Base-by-base conservation (phyloP, 2,329 filamentous ascomycete genomes). In the Monilinia laxa region DNA sequence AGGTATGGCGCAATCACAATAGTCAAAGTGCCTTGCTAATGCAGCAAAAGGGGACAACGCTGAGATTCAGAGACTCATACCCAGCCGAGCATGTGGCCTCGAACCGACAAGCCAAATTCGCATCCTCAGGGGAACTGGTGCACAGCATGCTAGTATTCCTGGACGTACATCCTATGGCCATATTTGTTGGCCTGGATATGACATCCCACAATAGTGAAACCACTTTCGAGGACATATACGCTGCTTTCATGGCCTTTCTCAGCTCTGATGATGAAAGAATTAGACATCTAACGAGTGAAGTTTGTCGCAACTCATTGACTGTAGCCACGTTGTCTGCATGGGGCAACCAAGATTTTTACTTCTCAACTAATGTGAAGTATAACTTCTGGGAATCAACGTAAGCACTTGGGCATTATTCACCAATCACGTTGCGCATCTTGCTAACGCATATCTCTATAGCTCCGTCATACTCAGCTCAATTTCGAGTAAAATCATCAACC, bases 71-170 rank as follows among this genome's bases (percentile, higher is more conserved):
- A 58, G 73, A 76, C 35, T 71, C 73, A 11, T 74, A 73, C 65
- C 69, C 71, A n/a, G 67, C 77, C 60, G 79, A 82, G 77, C 78
- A 57, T 78, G 75, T 58, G 73, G 23, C 77, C 14, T 76, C 79
- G 55, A 77, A 78, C 25, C 82, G 80, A 68, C 74, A 79, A 35
- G 71, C 77, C 0, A 81, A 81, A 65, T 72, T 77, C 52, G 70
- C 76, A n/a, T 75, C 78, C 4, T 79, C 79, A 28, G 76, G 78
- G 28, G 76, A 77, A 57, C 79, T 85, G 71, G 77, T 82, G 31
- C 81, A 81, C 73, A 82, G 81, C 67, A 85, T 87, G 62, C 77
- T 89, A 14, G 79, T 81, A 53, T 89, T 88, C 67, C 75, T 89
- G 14, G 80, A 85, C 69, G 81, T 82, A 7, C 85, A 82, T 1